These are phyloP conservation scores for Leccinum variicolor DNA, from an alignment of 768 basidiomycete species.

Conservation along the genomic window DNA sequence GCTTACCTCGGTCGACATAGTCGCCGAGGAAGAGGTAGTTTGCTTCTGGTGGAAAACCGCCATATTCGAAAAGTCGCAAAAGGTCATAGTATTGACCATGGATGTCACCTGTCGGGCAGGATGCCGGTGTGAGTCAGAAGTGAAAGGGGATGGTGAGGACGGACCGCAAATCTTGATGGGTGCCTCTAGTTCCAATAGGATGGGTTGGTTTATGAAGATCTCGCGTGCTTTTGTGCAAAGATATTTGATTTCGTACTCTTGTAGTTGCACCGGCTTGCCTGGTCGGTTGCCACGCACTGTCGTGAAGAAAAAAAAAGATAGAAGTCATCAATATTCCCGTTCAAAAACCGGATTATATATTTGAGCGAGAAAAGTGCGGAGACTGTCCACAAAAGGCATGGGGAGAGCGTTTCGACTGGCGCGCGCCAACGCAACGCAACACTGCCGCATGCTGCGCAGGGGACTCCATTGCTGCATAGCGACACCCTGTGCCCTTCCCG, in stretches of 20 bases:
- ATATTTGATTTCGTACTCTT: slow-evolving; percentile 99
- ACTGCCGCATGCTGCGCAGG: slow-evolving; percentile 16
- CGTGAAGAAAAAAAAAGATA: slow-evolving; percentile 17
- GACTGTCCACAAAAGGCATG: neutral
- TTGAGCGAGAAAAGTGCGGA: neutral
- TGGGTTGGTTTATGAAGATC: slow-evolving; percentile 99
- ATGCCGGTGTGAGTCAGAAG: slow-evolving; percentile 19
- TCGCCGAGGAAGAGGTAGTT: slow-evolving; percentile 99
- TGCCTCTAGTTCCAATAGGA: slow-evolving; percentile 95
- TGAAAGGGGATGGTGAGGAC: slow-evolving; percentile 26
- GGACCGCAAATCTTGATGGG: slow-evolving; percentile 99
- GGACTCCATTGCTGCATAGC: neutral
- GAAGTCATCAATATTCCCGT: slow-evolving; percentile 14
- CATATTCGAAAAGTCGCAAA: slow-evolving; percentile 96
- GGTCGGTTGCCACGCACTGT: slow-evolving; percentile 97
- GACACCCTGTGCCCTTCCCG: slow-evolving; percentile 10
- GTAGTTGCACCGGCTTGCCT: slow-evolving; percentile 95
- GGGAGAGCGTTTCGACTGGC: slow-evolving; percentile 7
- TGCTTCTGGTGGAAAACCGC: slow-evolving; percentile 98
- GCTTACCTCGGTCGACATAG: slow-evolving; percentile 99
- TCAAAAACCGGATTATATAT: neutral
- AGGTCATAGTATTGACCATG: slow-evolving; percentile 99
- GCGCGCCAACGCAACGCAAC: slow-evolving; percentile 3
- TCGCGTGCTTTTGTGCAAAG: slow-evolving; percentile 98
- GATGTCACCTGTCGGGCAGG: slow-evolving; percentile 74